These are phyloP conservation scores for Trypanosoma grayi DNA, from an alignment of 208 protist genomes.

Conservation along the genomic window DNA sequence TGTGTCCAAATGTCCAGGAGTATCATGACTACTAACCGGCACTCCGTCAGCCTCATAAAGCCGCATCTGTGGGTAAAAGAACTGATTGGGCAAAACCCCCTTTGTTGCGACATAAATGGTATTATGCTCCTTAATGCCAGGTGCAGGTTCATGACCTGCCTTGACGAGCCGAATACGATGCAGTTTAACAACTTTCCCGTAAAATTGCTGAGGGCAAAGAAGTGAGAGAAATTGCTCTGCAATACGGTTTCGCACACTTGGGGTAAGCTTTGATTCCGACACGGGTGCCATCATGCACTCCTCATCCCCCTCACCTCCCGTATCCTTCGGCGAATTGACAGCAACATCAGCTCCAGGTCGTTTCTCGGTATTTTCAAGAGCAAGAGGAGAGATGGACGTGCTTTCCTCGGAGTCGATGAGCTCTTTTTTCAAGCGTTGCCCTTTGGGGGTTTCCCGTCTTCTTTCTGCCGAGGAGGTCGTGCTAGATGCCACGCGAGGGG, in stretches of 20 bases:
- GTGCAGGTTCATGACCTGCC: conserved; percentile 29
- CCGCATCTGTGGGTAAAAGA: conserved; percentile 78
- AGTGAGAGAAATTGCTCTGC: conserved; percentile 75
- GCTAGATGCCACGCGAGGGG: not conserved
- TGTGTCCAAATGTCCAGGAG: conserved; percentile 36
- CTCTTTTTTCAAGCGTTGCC: not conserved
- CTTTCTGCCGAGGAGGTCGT: not conserved
- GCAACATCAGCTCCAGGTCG: not conserved
- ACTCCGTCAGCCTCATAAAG: conserved; percentile 49
- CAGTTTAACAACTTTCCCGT: conserved; percentile 77
- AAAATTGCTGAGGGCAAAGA: conserved; percentile 85
- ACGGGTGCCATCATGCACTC: not conserved
- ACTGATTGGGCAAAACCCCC: conserved; percentile 58
- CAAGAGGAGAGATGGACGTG: not conserved
- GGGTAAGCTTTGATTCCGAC: conserved; percentile 24
- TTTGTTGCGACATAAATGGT: conserved; percentile 85
- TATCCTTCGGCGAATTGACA: not conserved
- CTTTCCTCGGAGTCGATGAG: not conserved
- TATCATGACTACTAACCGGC: conserved; percentile 1
- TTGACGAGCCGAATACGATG: conserved; percentile 57
- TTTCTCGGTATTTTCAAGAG: not conserved
- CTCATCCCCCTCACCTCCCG: not conserved
- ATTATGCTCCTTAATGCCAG: conserved; percentile 52
- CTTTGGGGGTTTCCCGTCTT: not conserved
- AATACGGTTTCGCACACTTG: conserved; percentile 46